A percentile compares a stretch with the other conserved stretches of the same genome.
Conservation (phyloP, 1,139 yeast genomes). For the Suzukiozyma palmioleophila region DNA sequence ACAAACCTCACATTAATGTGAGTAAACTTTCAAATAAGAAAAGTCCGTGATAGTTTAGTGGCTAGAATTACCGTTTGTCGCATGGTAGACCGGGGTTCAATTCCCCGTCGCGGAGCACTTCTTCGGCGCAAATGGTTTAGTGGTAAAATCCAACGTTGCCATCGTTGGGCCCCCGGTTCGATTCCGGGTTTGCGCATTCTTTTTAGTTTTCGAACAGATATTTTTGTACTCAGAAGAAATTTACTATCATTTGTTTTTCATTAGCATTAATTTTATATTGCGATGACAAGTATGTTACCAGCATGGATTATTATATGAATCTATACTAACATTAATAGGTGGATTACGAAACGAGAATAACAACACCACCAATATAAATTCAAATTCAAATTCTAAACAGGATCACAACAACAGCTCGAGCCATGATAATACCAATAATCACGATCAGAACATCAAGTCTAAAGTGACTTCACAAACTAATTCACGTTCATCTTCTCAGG, state of each 20-base stretch:
- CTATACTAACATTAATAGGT: background rate
- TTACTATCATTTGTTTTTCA: background rate
- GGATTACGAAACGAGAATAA: background rate
- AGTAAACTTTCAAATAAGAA: too few species aligned
- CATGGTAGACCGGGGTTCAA: constrained; percentile 54
- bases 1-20: too few species aligned
- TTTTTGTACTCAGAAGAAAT: background rate
- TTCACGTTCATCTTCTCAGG: background rate
- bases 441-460: background rate
- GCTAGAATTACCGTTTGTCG: constrained; percentile 25
- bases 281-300: background rate
- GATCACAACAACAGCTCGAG: background rate
- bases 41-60: too few species aligned
- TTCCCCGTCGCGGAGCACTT: constrained; percentile 61
- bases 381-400: too few species aligned
- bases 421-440: background rate
- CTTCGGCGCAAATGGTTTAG: constrained; percentile 10
- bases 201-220: constrained; percentile 1
- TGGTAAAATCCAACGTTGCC: constrained; percentile 10
- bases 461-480: background rate
- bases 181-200: constrained; percentile 16
- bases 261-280: background rate
- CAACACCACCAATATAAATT: background rate
- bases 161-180: constrained; percentile 9
- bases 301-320: too few species aligned